Evolutionary conservation across 768 basidiomycete genomes (phyloP).

Genomic region (Tricholoma hemisulphureum): DNA sequence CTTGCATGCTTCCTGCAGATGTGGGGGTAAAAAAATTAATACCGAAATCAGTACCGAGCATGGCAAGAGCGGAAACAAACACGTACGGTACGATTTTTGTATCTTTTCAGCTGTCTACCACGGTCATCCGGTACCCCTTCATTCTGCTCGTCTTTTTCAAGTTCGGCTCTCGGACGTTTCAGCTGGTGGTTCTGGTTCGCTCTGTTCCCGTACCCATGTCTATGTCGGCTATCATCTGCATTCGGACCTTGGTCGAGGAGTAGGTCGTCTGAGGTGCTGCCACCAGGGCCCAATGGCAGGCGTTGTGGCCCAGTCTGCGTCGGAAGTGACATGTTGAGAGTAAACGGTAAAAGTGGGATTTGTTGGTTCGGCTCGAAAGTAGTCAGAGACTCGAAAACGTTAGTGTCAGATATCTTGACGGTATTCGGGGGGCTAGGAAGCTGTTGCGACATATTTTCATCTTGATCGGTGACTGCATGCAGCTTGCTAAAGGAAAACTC

Average conservation of each 20-base stretch:
- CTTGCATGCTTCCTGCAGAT: constrained; percentile 7
- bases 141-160: constrained; percentile 1
- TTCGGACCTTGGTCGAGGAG: neutral
- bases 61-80: neutral
- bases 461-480: neutral
- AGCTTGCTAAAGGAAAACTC: constrained; percentile 15
- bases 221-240: neutral
- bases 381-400: neutral
- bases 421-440: constrained; percentile 17
- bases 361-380: constrained; percentile 1
- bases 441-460: constrained; percentile 3
- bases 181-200: neutral
- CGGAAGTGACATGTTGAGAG: constrained; percentile 10
- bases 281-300: constrained; percentile 13
- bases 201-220: neutral
- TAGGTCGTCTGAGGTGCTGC: neutral
- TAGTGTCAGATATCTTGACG: constrained; percentile 2
- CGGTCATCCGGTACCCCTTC: constrained; percentile 5
- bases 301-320: constrained; percentile 19
- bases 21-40: neutral
- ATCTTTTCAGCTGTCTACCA: constrained; percentile 1
- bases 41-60: neutral
- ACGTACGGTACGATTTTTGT: constrained; percentile 11
- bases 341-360: constrained; percentile 5
- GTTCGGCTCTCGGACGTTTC: constrained; percentile 3